Evolutionary conservation across 148 eudicot species (phyloP), one percentile per base, ranked within the genome.

Genomic region (Rhododendron simsii): DNA sequence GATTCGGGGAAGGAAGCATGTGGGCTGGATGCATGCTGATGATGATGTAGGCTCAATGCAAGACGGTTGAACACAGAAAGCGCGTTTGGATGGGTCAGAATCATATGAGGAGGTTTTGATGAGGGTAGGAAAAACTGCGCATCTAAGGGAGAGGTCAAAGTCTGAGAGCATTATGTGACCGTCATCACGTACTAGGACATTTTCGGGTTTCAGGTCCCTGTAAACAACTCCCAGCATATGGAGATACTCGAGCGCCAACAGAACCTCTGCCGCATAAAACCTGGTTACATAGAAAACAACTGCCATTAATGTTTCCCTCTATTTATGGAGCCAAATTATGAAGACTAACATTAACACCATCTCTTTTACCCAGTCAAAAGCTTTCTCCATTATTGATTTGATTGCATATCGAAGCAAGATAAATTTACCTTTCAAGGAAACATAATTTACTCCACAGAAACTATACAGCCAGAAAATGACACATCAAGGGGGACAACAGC

Each of bases 111-210:
- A 84, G 41, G 81, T 87, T 78, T 86, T 91, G 3, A 91, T 82
- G 20, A 91, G 91, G 57, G 90, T 89, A 26, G 92, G 92, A 41
- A 88, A 87, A 65, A 84, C 87, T 10, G 90, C 78, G 37, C 92
- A 91, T 71, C 92, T 84, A 59, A 91, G 86, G 13, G 91, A 90
- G 57, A 90, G 91, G 84, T 90, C 91, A 51, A 90, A 90, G 83
- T 90, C 91, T 14, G 91, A 90, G 33, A 90, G 91, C 91, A 90
- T 90, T 84, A 90, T 90, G 83, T 90, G 91, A 71, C 92, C 92
- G 28, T 91, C 92, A 30, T 91, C 92, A 21, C 92, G 87, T 57
- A 91, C 92, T 41, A 91, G 77, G 50, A 91, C 90, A 28, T 91
- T 91, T 81, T 91, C 92, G 1, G 92, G 92, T 81, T 91, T 91